Conservation (phyloP, 1,284 basidiomycete species). For the Naganishia sp. region DNA sequence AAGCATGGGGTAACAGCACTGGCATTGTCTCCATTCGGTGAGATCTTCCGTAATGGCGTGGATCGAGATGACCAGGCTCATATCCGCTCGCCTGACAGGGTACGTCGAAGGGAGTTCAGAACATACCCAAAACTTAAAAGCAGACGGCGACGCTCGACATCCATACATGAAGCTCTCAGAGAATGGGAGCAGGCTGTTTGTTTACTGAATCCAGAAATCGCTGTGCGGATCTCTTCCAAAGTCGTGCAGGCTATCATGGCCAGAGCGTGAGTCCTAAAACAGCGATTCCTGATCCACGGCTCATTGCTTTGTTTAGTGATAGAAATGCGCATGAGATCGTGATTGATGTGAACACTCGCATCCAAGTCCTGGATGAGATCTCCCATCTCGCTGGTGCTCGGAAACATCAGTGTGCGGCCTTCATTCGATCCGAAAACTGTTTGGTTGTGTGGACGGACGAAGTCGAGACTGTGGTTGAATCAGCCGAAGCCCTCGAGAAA, state of each 20-base stretch:
- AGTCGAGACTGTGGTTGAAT: slow-evolving; percentile 67
- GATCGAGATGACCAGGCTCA: neutral
- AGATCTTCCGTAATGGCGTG: slow-evolving; percentile 12
- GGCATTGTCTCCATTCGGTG: slow-evolving; percentile 49
- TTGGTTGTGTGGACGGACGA: slow-evolving; percentile 75
- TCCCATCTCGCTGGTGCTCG: slow-evolving; percentile 66
- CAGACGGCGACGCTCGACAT: slow-evolving; percentile 7
- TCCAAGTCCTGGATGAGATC: slow-evolving; percentile 59
- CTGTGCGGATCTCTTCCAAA: slow-evolving; percentile 74
- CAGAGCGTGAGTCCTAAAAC: slow-evolving; percentile 60
- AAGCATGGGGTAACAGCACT: slow-evolving; percentile 36
- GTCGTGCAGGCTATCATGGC: slow-evolving; percentile 75
- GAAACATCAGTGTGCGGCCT: slow-evolving; percentile 79
- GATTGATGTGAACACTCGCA: slow-evolving; percentile 40
- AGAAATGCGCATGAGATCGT: slow-evolving; percentile 14
- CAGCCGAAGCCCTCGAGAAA: slow-evolving; percentile 54
- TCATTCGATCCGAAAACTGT: slow-evolving; percentile 73
- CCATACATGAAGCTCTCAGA: slow-evolving; percentile 34
- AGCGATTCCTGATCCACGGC: slow-evolving; percentile 61
- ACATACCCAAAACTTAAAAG: slow-evolving; percentile 5
- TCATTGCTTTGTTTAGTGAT: neutral
- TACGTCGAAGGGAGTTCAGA: slow-evolving; percentile 21
- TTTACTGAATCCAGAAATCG: slow-evolving; percentile 72
- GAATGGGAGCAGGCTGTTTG: slow-evolving; percentile 65
- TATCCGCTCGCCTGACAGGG: neutral